Evolutionary conservation across 2,329 filamentous ascomycete species (phyloP), one percentile per base, ranked within the genome.

Genomic region (Juglanconis juglandina): DNA sequence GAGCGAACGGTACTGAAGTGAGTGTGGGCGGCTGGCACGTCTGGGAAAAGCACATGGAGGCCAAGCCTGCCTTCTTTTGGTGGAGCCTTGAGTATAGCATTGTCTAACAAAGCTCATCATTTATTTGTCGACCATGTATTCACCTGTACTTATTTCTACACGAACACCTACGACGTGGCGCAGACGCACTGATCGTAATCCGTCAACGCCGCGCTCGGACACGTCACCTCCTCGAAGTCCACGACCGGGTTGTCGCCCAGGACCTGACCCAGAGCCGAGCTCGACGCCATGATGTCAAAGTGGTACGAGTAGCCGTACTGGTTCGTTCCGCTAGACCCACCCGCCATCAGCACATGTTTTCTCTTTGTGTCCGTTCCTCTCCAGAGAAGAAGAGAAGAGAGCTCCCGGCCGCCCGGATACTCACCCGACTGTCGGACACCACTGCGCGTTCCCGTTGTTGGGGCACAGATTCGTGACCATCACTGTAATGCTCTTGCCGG

Each of bases 391-490:
- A 54, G 7, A 39, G 34, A 44, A 53, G 5, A 39, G 6, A 6
- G 11, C 4, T 9, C 39, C 6, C 39, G 24, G 24, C 39, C 11
- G 39, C 11, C 39, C n/a, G 39, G n/a, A 42, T 13, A 46, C 61
- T 57, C 41, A 65, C 61, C 64, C 69, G 11, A 47, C 33, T 14
- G 51, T 53, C 1, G 72, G 69, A 59, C 73, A 75, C 73, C 73
- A 75, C 62, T 68, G 62, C 46, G 66, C 66, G 46, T 75, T 75
- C 10, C 73, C 70, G 48, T 65, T 67, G 62, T 73, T 66, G 1
- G 73, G 73, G 60, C 73, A 75, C 10, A 75, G 65, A 57, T 75
- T 75, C 35, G 71, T 73, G 6, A 73, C 68, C 69, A 71, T 70
- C 44, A 71, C 68, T 34, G 65, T 66, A 53, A 71, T 70, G 58